Evolutionary conservation across 768 basidiomycete species (phyloP), one percentile per base, ranked within the genome.

Genomic region (Gloeostereum incarnatum): DNA sequence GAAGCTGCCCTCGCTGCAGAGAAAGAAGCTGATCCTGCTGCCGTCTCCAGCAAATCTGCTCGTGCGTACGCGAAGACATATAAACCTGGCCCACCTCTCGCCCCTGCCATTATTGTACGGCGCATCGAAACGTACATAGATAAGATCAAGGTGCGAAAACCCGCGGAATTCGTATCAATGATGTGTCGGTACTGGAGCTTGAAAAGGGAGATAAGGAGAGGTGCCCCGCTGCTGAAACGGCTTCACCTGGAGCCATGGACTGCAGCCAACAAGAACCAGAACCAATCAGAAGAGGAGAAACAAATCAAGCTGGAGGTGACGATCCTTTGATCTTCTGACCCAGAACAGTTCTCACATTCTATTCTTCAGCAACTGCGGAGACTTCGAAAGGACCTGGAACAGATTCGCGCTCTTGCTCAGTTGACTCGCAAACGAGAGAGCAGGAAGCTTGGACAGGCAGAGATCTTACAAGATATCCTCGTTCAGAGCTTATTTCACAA

Each of bases 171-270:
- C 39, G 60, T 98, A 9, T 71, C 78, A 34, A 58, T 77, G 50
- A 67, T 92, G 22, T 93, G 87, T 51, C 75, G 78, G 51, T 99
- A 97, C 52, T 99, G 96, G 96, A 97, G 96, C 59, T 57, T 99
- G 57, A 98, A 99, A 61, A 68, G 96, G 3, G 94, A 98, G 55
- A 89, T 79, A 1, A 72, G 96, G 44, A 61, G 94, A 27, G 96
- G 96, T 3, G 96, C 96, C 6, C 94, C 96, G 8, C 58, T 98
- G 43, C 58, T 99, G 47, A 98, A 98, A 59, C 56, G 96, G 38
- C 55, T 99, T 41, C 92, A 99, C 61, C 65, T 98, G 19, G 94
- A 99, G 62, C 94, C 96, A 1, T 98, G 96, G 96, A 97, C 93
- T 1, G 88, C 89, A 2, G 77, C 13, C 14, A 26, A 72, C 29